A percentile compares a stretch with the other conserved stretches of the same genome.
These are phyloP conservation scores for Erodium trifolium DNA, from an alignment of 441 rosid species.

Conservation along the genomic window DNA sequence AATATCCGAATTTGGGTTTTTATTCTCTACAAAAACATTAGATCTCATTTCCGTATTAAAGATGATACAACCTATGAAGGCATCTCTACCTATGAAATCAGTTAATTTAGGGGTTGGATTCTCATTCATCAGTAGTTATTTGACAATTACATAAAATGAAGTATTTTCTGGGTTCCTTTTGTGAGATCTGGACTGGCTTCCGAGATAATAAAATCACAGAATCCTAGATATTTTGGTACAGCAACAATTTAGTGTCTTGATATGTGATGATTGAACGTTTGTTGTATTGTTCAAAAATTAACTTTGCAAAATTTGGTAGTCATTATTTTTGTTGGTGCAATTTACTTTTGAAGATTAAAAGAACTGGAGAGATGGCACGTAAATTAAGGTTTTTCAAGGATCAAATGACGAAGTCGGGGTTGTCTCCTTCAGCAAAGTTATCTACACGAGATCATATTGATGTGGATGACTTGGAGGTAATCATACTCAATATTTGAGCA, in stretches of 20 bases:
- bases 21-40: background rate
- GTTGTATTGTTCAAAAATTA: background rate
- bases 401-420: conserved; percentile 44
- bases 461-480: conserved; percentile 43
- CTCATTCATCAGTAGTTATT: background rate
- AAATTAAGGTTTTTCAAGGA: conserved; percentile 46
- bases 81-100: background rate
- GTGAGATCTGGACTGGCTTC: background rate
- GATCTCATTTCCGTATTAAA: background rate
- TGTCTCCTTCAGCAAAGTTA: conserved; percentile 27
- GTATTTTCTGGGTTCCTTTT: background rate
- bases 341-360: conserved; percentile 33
- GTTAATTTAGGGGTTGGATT: background rate
- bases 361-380: conserved; percentile 52
- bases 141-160: background rate
- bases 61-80: background rate
- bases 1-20: background rate
- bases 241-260: background rate
- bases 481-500: background rate
- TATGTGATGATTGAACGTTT: background rate
- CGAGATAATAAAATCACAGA: background rate
- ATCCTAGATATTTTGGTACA: background rate
- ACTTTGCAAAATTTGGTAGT: background rate
- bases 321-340: background rate
- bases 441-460: conserved; percentile 23